Evolutionary conservation across 345 rosid species (phyloP), one percentile per base, ranked within the genome.

Genomic region (Arabidopsis suecica): DNA sequence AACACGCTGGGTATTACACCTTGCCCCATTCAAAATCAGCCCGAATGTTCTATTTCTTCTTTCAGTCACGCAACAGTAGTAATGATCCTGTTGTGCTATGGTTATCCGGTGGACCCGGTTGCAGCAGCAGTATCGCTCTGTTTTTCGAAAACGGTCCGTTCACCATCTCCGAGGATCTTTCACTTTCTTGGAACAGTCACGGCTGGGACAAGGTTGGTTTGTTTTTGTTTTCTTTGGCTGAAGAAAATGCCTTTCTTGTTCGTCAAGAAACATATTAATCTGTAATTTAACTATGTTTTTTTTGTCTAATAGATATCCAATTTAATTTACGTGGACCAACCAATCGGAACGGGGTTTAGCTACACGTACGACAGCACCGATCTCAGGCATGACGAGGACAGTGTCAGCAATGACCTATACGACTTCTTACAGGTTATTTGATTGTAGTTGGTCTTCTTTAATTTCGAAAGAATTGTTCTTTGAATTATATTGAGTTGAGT

Each of bases 61-160:
- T 91, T 45, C 96, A 91, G 72, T 89, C 92, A 7, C 40, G 92
- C 61, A 78, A 3, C 34, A 85, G 76, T 79, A 78, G 71, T 48
- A 62, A 59, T 5, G 89, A 89, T 22, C 98, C 97, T 6, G 91
- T 93, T 8, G 97, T 93, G 30, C 82, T 93, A 23, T 93, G 97
- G 96, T 61, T 91, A 77, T 85, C 93, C 0, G 98, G 98, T 41
- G 98, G 97, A 47, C 97, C 98, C 7, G 96, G 98, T 12, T 93
- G 98, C 61, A 78, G 96, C 83, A 86, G 94, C 74, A 88, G 85
- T 63, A 13, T 93, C 47, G 97, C 97, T 16, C 53, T 91, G 83
- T 89, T 91, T 78, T 87, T 85, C 54, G 98, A 91, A 76, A 93
- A 88, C 49, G 96, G 98, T 14, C 97, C 98, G 69, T 89, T 84